Conservation (phyloP, 176 grass and related monocot genomes). For the Aegilops umbellulata region DNA sequence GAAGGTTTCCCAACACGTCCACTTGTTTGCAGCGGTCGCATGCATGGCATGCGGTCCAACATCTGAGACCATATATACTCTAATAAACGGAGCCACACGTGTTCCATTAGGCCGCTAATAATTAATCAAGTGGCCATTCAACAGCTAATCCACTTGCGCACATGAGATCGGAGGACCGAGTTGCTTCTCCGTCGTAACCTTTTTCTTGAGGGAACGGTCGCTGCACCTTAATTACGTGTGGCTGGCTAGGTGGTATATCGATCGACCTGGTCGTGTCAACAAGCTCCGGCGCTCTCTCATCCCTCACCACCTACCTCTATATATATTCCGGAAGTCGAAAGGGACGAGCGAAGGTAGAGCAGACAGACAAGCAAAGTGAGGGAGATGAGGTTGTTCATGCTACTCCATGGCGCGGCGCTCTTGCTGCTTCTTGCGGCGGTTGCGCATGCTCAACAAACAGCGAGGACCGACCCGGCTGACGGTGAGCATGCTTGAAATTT, state of each 20-base stretch:
- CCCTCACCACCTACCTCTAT: background rate
- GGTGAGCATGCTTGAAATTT: background rate
- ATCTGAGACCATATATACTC: background rate
- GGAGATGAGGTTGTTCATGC: background rate
- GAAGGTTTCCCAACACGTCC: background rate
- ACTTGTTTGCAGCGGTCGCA: background rate
- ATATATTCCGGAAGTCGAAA: background rate
- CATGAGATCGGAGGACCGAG: background rate
- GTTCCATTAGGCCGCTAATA: background rate
- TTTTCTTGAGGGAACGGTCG: background rate
- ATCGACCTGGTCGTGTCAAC: background rate
- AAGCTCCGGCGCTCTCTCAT: no score
- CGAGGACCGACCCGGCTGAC: slow-evolving; percentile 36
- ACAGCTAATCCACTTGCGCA: background rate
- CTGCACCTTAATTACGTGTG: background rate
- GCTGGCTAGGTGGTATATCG: background rate
- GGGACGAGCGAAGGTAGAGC: background rate
- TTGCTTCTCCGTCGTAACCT: background rate
- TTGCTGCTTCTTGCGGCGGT: background rate
- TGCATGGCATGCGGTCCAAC: background rate
- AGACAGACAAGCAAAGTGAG: background rate
- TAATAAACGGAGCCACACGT: background rate
- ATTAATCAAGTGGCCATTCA: background rate
- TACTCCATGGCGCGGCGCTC: slow-evolving; percentile 26
- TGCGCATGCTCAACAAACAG: slow-evolving; percentile 21